Conservation (phyloP, 1,284 basidiomycete genomes). For the Ustilago shanxiensis region DNA sequence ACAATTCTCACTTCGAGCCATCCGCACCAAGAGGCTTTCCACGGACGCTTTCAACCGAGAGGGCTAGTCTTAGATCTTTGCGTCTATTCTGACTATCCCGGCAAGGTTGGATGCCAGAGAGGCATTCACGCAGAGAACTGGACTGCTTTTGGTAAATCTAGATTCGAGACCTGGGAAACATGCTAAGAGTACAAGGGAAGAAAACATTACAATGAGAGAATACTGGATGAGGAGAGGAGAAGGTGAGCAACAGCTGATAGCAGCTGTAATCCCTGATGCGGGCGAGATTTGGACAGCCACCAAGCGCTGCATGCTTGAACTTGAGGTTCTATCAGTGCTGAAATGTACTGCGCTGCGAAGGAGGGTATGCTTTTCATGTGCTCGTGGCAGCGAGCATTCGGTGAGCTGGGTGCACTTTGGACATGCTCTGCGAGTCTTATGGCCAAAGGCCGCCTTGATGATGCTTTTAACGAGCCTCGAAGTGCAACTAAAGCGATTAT, state of each 20-base stretch:
- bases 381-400: not conserved
- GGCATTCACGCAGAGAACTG: no score
- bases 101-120: no score
- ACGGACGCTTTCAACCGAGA: not conserved
- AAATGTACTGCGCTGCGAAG: not conserved
- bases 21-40: no score
- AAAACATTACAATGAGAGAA: constrained; percentile 25
- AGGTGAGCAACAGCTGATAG: no score
- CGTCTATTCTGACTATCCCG: not conserved
- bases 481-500: constrained; percentile 36
- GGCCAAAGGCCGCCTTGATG: not conserved
- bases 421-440: not conserved
- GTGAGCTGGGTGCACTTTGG: not conserved
- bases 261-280: no score
- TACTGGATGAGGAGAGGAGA: not conserved
- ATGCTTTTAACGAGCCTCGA: constrained; percentile 42
- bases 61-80: not conserved
- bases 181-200: constrained; percentile 49
- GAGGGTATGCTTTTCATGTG: not conserved
- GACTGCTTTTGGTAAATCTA: constrained; percentile 2
- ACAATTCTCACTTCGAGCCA: not conserved
- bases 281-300: no score
- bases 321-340: no score
- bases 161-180: constrained; percentile 10
- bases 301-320: no score